Conservation (phyloP, 1,284 basidiomycete species). For the Exsudoporus floridanus region DNA sequence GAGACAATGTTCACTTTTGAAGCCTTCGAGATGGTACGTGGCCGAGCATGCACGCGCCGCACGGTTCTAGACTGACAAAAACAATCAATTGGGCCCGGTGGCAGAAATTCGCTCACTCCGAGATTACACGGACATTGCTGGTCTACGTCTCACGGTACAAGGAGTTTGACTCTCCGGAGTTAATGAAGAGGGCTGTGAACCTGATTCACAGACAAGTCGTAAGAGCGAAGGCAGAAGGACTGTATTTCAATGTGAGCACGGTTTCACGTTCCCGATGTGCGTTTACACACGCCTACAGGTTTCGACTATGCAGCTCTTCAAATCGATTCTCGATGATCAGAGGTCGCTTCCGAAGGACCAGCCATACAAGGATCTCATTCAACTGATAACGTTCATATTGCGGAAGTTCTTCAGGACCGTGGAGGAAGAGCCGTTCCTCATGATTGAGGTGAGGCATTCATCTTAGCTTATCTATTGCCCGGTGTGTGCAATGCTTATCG, state of each 20-base stretch:
- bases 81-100: conserved; percentile 19
- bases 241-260: conserved; percentile 83
- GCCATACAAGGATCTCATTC: conserved; percentile 79
- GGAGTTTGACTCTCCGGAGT: conserved; percentile 75
- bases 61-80: conserved; percentile 13
- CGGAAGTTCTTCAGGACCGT: conserved; percentile 91
- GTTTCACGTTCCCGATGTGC: not conserved
- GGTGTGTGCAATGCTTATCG: conserved; percentile 18
- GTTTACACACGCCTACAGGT: conserved; percentile 54
- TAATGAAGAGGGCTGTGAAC: conserved; percentile 83
- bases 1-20: conserved; percentile 91
- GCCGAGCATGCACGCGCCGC: conserved; percentile 21
- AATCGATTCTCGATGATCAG: conserved; percentile 75
- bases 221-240: conserved; percentile 82
- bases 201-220: conserved; percentile 88
- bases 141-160: conserved; percentile 79
- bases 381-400: conserved; percentile 80
- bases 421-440: conserved; percentile 76
- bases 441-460: conserved; percentile 64
- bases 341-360: conserved; percentile 73
- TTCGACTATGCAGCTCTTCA: conserved; percentile 83
- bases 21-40: conserved; percentile 78
- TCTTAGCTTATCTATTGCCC: conserved; percentile 28
- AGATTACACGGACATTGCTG: conserved; percentile 80
- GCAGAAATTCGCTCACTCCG: conserved; percentile 82